phyloP scores from a whole-genome alignment of 2,329 filamentous ascomycete genomes.

The Fusarium equiseti region DNA sequence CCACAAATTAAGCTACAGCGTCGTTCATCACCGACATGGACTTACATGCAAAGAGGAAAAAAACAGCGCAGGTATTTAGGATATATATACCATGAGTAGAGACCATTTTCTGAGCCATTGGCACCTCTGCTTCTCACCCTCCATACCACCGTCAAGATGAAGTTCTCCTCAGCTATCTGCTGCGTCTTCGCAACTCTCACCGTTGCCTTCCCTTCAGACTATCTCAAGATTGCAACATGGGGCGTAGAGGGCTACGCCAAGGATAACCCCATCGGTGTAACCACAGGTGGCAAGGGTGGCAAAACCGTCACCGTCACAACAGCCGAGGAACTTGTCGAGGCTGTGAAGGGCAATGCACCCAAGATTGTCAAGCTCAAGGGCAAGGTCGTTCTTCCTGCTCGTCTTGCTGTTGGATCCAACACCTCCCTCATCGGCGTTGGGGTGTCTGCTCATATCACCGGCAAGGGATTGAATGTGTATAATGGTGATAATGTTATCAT shows the following conservation, averaged over 20 bases:
- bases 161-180: slow-evolving; percentile 25
- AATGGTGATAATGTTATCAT: slow-evolving; percentile 56
- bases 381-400: slow-evolving; percentile 50
- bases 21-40: neutral
- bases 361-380: slow-evolving; percentile 58
- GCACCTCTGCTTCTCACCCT: neutral
- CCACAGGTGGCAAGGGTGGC: slow-evolving; percentile 58
- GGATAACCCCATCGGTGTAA: slow-evolving; percentile 54
- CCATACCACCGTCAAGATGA: slow-evolving; percentile 21
- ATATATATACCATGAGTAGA: slow-evolving; percentile 13
- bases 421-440: slow-evolving; percentile 57
- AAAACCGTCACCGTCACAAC: slow-evolving; percentile 61
- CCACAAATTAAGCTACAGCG: neutral
- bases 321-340: slow-evolving; percentile 57
- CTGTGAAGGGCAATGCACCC: slow-evolving; percentile 57
- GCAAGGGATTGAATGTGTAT: slow-evolving; percentile 53
- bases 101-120: neutral
- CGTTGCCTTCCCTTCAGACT: slow-evolving; percentile 35
- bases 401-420: slow-evolving; percentile 60
- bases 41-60: neutral
- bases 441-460: slow-evolving; percentile 51
- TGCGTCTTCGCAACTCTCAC: slow-evolving; percentile 27
- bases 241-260: slow-evolving; percentile 48
- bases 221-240: slow-evolving; percentile 41
- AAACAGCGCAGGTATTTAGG: neutral